A percentile compares a stretch with the other conserved stretches of the same genome.
phyloP scores from a whole-genome alignment of 2,329 filamentous ascomycete genomes.

The Colletotrichum nymphaeae region DNA sequence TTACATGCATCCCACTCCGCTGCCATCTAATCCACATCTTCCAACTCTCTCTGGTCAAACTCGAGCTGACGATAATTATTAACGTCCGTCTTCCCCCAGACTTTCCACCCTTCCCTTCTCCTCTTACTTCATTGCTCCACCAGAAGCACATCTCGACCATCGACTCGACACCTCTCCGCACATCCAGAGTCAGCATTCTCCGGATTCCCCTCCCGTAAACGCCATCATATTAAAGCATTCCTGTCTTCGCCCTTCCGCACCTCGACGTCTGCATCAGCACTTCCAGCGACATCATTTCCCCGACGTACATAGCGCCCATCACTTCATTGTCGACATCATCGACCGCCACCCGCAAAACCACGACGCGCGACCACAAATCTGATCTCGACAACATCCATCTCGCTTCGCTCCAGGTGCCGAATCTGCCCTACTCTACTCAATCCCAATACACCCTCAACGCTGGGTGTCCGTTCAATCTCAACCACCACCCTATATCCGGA shows the following conservation, averaged over 20 bases:
- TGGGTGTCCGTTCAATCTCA: constrained; percentile 37
- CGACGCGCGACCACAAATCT: background rate
- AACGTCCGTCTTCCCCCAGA: constrained; percentile 36
- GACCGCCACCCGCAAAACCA: background rate
- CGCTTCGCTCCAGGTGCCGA: constrained; percentile 28
- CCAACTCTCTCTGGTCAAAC: constrained; percentile 9
- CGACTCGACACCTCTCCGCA: constrained; percentile 7
- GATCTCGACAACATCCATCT: background rate
- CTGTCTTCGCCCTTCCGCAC: constrained; percentile 13
- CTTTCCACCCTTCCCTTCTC: constrained; percentile 32
- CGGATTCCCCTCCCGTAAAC: constrained; percentile 6
- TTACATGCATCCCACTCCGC: constrained; percentile 32
- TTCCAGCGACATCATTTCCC: background rate
- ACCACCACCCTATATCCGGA: constrained; percentile 39
- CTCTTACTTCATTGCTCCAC: constrained; percentile 37
- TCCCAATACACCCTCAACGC: background rate
- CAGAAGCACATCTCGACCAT: constrained; percentile 6
- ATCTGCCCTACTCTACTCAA: background rate
- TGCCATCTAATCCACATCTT: constrained; percentile 34
- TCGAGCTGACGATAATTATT: constrained; percentile 38
- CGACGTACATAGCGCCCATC: background rate
- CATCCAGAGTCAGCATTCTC: constrained; percentile 28
- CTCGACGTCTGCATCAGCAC: constrained; percentile 4
- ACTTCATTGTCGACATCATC: constrained; percentile 10
- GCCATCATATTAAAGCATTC: constrained; percentile 20